phyloP scores from a whole-genome alignment of 352 stramenopile genomes.

The Globisporangium uncinulatum region DNA sequence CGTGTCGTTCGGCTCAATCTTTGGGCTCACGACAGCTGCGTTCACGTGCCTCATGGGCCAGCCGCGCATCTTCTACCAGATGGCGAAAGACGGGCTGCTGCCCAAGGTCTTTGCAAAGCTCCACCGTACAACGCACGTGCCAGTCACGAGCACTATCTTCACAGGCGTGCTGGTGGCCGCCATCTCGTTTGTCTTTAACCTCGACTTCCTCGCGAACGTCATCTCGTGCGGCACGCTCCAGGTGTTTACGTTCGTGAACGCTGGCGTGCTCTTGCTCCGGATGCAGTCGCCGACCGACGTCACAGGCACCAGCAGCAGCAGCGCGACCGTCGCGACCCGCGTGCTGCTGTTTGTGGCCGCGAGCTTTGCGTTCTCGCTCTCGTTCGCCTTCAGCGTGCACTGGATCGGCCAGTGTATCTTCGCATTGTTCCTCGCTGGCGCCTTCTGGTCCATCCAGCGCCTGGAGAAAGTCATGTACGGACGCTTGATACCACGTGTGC shows the following conservation, averaged over 20 bases:
- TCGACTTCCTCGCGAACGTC: slow-evolving; percentile 89
- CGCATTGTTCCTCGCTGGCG: slow-evolving; percentile 23
- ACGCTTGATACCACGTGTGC: not conserved
- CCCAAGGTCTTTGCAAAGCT: slow-evolving; percentile 59
- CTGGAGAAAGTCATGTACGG: slow-evolving; percentile 54
- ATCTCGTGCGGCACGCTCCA: slow-evolving; percentile 90
- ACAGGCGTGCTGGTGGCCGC: slow-evolving; percentile 73
- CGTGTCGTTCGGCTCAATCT: slow-evolving; percentile 91
- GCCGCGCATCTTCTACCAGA: slow-evolving; percentile 90
- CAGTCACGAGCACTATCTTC: slow-evolving; percentile 82
- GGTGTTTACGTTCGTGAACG: slow-evolving; percentile 93
- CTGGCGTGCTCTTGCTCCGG: slow-evolving; percentile 81
- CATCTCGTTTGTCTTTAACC: slow-evolving; percentile 86
- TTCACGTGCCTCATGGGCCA: slow-evolving; percentile 92
- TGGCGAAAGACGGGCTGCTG: slow-evolving; percentile 82
- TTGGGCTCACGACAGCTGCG: slow-evolving; percentile 85
- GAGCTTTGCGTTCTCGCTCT: slow-evolving; percentile 57
- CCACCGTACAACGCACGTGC: slow-evolving; percentile 56
- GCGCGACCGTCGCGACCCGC: slow-evolving; percentile 23
- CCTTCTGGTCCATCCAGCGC: slow-evolving; percentile 47
- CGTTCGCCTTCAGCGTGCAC: slow-evolving; percentile 60
- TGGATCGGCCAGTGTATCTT: slow-evolving; percentile 37
- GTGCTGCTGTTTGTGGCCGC: slow-evolving; percentile 58
- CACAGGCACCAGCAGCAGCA: slow-evolving; percentile 7
- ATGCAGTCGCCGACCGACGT: slow-evolving; percentile 35